phyloP scores from a whole-genome alignment of 805 yeast genomes.

The Monosporozyma aerobia region DNA sequence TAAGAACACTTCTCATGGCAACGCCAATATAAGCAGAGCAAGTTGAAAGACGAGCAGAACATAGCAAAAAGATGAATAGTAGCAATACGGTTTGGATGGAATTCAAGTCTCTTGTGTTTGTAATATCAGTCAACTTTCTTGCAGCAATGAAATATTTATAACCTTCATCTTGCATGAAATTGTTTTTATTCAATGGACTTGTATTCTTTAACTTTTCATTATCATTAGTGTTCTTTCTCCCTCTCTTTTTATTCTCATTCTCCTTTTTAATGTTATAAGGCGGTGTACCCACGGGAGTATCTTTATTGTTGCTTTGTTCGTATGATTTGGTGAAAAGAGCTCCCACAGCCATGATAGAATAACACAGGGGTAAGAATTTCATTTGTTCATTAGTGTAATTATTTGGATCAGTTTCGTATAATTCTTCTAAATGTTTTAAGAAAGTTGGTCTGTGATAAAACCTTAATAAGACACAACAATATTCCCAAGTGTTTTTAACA shows the following conservation, averaged over 20 bases:
- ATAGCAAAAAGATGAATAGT: slow-evolving; percentile 79
- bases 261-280: neutral
- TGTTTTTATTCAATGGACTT: slow-evolving; percentile 13
- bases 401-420: slow-evolving; percentile 70
- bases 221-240: neutral
- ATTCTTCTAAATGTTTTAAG: slow-evolving; percentile 59
- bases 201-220: neutral
- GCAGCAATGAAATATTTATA: slow-evolving; percentile 81
- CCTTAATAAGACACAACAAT: slow-evolving; percentile 74
- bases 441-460: slow-evolving; percentile 84
- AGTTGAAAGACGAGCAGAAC: slow-evolving; percentile 75
- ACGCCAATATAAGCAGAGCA: slow-evolving; percentile 89
- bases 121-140: slow-evolving; percentile 72
- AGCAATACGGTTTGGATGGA: slow-evolving; percentile 81
- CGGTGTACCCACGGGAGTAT: neutral
- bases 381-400: slow-evolving; percentile 71
- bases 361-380: slow-evolving; percentile 70
- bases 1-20: slow-evolving; percentile 73
- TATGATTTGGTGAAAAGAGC: slow-evolving; percentile 50
- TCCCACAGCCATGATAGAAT: slow-evolving; percentile 81
- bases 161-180: slow-evolving; percentile 50
- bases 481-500: slow-evolving; percentile 73
- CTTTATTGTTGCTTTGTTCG: neutral
- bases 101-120: slow-evolving; percentile 73
- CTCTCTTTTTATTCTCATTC: neutral